Percentiles rank a stretch among this genome's conserved stretches.
Conservation (phyloP, 1,139 yeast species). For the Kluyveromyces marxianus region DNA sequence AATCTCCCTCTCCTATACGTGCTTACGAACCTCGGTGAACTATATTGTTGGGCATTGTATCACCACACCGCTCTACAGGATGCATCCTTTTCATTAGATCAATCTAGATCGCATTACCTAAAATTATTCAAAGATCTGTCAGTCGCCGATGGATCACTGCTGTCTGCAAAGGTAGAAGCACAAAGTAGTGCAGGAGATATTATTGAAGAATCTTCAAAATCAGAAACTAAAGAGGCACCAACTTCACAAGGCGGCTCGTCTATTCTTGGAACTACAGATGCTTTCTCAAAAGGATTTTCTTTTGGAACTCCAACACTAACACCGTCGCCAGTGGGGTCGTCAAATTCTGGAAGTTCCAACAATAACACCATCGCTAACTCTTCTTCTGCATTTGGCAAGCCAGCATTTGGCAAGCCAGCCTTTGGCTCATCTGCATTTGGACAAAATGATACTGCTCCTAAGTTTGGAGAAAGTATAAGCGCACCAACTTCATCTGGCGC, state of each 20-base stretch:
- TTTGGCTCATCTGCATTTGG: constrained; percentile 17
- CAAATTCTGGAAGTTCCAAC: neutral
- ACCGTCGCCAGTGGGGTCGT: neutral
- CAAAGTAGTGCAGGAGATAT: too few species aligned
- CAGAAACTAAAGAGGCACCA: neutral
- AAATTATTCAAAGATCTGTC: neutral
- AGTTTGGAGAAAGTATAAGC: neutral
- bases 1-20: constrained; percentile 58
- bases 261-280: constrained; percentile 11
- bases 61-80: constrained; percentile 41
- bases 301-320: constrained; percentile 8
- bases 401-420: constrained; percentile 7
- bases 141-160: too few species aligned
- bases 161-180: too few species aligned
- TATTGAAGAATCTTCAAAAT: too few species aligned
- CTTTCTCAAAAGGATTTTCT: constrained; percentile 18
- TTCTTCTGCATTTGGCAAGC: neutral
- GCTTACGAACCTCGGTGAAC: constrained; percentile 53
- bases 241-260: neutral
- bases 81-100: constrained; percentile 21
- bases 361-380: neutral
- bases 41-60: constrained; percentile 61
- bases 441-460: neutral
- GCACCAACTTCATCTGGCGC: neutral
- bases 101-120: constrained; percentile 3